phyloP scores from a whole-genome alignment of 306 rosid genomes.

The Cyclanthera cordifolia region DNA sequence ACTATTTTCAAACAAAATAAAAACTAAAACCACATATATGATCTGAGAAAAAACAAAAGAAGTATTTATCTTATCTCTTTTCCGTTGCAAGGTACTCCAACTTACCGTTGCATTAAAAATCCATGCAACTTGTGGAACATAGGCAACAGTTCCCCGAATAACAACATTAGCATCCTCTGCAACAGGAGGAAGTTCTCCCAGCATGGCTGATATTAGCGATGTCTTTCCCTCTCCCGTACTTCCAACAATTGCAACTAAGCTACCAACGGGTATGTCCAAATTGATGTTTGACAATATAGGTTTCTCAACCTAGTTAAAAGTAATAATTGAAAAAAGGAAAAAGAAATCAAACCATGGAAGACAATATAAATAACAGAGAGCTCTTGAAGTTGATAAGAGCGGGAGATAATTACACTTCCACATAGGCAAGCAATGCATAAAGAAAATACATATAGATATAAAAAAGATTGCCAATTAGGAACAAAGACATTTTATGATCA shows the following conservation, averaged over 20 bases:
- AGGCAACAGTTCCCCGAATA: conserved; percentile 38
- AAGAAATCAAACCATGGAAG: neutral
- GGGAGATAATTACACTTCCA: neutral
- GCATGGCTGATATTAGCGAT: conserved; percentile 44
- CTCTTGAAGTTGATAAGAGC: neutral
- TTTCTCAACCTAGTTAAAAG: conserved; percentile 27
- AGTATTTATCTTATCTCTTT: neutral
- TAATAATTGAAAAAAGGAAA: neutral
- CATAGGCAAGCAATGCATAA: neutral
- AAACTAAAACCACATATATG: neutral
- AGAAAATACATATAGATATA: neutral
- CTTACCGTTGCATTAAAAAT: conserved; percentile 42
- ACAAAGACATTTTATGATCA: neutral
- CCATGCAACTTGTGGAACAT: conserved; percentile 46
- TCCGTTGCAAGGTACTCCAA: neutral
- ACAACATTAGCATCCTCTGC: conserved; percentile 30
- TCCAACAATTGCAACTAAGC: conserved; percentile 51
- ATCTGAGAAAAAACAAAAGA: neutral
- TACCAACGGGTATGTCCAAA: conserved; percentile 43
- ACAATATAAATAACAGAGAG: neutral
- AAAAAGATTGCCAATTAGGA: neutral
- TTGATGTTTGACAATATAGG: conserved; percentile 34
- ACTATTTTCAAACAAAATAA: neutral
- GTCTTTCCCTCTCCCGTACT: conserved; percentile 55
- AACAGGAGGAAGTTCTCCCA: conserved; percentile 42